Conservation (phyloP, 352 stramenopile genomes). For the Phytopythium mirpurense region DNA sequence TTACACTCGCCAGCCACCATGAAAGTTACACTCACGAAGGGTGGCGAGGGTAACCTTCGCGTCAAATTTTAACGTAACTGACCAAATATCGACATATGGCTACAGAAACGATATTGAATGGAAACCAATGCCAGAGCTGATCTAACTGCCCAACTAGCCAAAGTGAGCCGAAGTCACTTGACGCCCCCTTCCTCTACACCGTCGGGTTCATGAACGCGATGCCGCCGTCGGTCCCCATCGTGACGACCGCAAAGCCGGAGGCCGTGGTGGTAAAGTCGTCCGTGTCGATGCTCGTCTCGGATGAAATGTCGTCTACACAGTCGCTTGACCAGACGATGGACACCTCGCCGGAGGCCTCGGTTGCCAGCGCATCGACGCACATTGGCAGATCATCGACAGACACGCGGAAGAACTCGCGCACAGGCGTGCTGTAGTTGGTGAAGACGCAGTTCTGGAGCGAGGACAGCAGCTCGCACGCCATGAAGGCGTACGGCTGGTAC, state of each 20-base stretch:
- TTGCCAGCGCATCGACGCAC: conserved; percentile 45
- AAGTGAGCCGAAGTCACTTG: no score
- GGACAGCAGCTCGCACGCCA: conserved; percentile 61
- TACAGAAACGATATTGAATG: no score
- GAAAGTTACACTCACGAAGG: no score
- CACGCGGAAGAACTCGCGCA: conserved; percentile 45
- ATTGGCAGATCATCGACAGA: conserved; percentile 40
- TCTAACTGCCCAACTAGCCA: no score
- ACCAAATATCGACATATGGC: not conserved
- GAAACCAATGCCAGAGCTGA: no score
- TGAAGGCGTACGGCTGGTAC: conserved; percentile 43
- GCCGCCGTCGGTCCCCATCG: conserved; percentile 39
- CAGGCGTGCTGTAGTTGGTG: conserved; percentile 64
- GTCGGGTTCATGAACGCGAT: conserved; percentile 45
- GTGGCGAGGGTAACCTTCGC: no score
- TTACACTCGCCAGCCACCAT: no score
- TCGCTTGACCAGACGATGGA: conserved; percentile 27
- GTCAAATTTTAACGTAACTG: not conserved
- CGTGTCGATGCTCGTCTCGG: conserved; percentile 52
- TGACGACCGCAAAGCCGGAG: conserved; percentile 58
- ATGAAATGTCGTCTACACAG: conserved; percentile 41
- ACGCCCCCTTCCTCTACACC: no score
- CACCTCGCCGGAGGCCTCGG: conserved; percentile 34
- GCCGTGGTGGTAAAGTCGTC: conserved; percentile 43
- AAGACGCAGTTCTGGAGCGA: conserved; percentile 70